Base-by-base conservation (phyloP, 176 grass and related monocot species). In the Zea mays region DNA sequence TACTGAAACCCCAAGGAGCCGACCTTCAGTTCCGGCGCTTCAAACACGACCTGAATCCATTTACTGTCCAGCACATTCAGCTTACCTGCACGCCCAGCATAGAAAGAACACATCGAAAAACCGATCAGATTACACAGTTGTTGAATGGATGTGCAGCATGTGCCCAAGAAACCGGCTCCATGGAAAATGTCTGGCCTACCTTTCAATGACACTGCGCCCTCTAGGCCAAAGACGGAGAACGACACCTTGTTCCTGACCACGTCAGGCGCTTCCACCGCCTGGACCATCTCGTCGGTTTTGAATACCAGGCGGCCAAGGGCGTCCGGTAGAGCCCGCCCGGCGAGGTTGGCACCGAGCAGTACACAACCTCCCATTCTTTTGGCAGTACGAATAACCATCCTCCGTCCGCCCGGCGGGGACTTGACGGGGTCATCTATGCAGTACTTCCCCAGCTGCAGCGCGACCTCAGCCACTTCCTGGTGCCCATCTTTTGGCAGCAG, bases 11-110 rank as follows among this genome's bases (percentile, higher is more conserved):
- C 85, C 63, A 98, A 76, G 36, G 77, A 71, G 16, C 89, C 95
- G 27, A 98, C 19, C 69, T 92, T 98, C 76, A 98, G 55, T 69
- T 90, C 87, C 3, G 95, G 91, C 9, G 95, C 78, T 33, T 94
- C 95, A 49, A 98, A 98, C 50, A 98, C 81, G 73, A 98, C 95
- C 81, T 94, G 89, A 87, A 98, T 92, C 95, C 95, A 98, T 40
- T 89, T 94, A 33, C 81, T 81, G 49, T 94, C 95, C 10, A 98
- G 5, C 43, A 81, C 79, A 46, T 88, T 98, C 77, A 98, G 69
- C 83, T 98, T 98, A 5, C 88, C 94, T 93, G 80, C 50, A 81
- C 40, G 17, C 5, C 45, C 54, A 69, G 46, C 10, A 17, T 0
- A 62, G 4, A 43, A n/a, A 51, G 15, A 61, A 37, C 21, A 76